A percentile compares a stretch with the other conserved stretches of the same genome.
These are phyloP conservation scores for Aspergillus avenaceus DNA, from an alignment of 495 filamentous ascomycete species.

Conservation along the genomic window DNA sequence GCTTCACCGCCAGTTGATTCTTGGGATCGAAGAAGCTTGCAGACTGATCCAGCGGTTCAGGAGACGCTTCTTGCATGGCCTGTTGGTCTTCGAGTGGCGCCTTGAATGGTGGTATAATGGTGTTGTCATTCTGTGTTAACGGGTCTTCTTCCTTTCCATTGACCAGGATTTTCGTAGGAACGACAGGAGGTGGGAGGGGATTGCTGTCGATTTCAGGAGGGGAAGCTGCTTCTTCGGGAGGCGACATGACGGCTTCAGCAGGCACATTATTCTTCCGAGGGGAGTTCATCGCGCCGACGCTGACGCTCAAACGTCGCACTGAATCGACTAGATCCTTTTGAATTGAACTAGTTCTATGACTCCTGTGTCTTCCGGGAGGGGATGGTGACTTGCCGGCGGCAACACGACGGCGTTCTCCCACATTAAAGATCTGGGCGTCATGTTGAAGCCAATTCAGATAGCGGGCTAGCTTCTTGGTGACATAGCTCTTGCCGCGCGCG, in stretches of 20 bases:
- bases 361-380: slow-evolving; percentile 21
- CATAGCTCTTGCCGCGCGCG: slow-evolving; percentile 93
- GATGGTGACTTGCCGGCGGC: slow-evolving; percentile 58
- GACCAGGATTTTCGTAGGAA: slow-evolving; percentile 46
- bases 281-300: slow-evolving; percentile 29
- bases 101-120: slow-evolving; percentile 27
- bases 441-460: slow-evolving; percentile 98
- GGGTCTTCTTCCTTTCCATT: slow-evolving; percentile 40
- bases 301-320: slow-evolving; percentile 40
- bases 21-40: slow-evolving; percentile 92
- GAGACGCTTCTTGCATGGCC: slow-evolving; percentile 28
- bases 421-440: slow-evolving; percentile 92
- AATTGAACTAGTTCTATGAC: slow-evolving; percentile 25
- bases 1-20: slow-evolving; percentile 73
- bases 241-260: background rate
- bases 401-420: slow-evolving; percentile 82
- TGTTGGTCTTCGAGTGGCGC: slow-evolving; percentile 21
- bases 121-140: slow-evolving; percentile 22
- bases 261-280: slow-evolving; percentile 14
- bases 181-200: slow-evolving; percentile 32
- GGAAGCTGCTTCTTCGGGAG: slow-evolving; percentile 5
- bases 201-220: slow-evolving; percentile 17
- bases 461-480: slow-evolving; percentile 93
- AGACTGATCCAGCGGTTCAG: slow-evolving; percentile 73
- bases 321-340: slow-evolving; percentile 42